Conservation (phyloP, 2,329 filamentous ascomycete species). For the Botrytis galanthina region DNA sequence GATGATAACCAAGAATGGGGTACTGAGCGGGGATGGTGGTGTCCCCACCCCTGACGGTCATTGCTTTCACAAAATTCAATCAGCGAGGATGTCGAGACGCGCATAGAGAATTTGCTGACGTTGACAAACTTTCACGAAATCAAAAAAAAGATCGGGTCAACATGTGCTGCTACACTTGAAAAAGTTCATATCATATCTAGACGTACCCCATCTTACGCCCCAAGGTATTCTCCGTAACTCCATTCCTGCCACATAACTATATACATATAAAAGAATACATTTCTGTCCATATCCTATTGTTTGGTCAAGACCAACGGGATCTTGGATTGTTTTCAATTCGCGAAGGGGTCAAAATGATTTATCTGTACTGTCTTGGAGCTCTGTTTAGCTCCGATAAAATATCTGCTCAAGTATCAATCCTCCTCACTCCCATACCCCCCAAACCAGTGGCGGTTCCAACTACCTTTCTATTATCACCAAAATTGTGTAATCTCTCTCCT, state of each 20-base stretch:
- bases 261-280: not conserved
- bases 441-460: slow-evolving; percentile 15
- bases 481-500: slow-evolving; percentile 92
- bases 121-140: not conserved
- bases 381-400: not conserved
- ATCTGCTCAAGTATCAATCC: slow-evolving; percentile 32
- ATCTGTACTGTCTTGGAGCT: not conserved
- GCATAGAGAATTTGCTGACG: not conserved
- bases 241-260: not conserved
- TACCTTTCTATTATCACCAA: slow-evolving; percentile 53
- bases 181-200: not conserved
- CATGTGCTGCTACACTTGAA: not conserved
- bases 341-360: not conserved
- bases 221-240: not conserved
- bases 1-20: not conserved
- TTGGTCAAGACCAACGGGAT: not conserved
- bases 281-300: not conserved
- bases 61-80: not conserved
- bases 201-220: not conserved
- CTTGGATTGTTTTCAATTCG: not conserved
- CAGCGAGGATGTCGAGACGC: not conserved
- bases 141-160: not conserved
- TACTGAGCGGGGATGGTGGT: not conserved
- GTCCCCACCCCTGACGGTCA: not conserved
- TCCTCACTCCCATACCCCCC: slow-evolving; percentile 25